These are phyloP conservation scores for Graphilbum fragrans DNA, from an alignment of 2,329 filamentous ascomycete genomes.

Conservation along the genomic window DNA sequence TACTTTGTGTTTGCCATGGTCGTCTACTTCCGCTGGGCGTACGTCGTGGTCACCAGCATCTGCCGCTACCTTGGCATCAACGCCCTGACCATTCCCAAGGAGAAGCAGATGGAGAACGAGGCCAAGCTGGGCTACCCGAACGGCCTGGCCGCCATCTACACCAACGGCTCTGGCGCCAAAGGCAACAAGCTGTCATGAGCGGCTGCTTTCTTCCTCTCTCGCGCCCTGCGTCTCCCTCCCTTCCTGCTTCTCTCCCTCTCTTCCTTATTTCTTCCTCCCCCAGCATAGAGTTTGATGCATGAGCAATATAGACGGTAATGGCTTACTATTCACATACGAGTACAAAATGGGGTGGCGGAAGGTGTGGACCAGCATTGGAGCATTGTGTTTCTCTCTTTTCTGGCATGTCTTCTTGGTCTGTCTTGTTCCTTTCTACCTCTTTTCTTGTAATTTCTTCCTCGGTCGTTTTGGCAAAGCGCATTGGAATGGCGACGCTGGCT, in stretches of 20 bases:
- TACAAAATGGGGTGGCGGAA: neutral
- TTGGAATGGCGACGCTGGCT: no score
- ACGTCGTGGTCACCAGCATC: constrained; percentile 80
- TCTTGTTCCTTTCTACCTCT: neutral
- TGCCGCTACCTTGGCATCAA: constrained; percentile 90
- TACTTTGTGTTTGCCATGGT: constrained; percentile 75
- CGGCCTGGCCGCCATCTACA: constrained; percentile 10
- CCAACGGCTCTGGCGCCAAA: constrained; percentile 14
- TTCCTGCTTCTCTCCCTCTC: neutral
- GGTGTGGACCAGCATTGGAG: neutral
- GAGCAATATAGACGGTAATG: neutral
- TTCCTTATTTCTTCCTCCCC: neutral
- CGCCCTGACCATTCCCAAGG: constrained; percentile 70
- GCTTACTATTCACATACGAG: neutral
- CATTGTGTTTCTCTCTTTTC: neutral
- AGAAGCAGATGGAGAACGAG: constrained; percentile 46
- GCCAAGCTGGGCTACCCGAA: constrained; percentile 20
- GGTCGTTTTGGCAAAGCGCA: neutral
- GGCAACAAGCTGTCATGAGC: constrained; percentile 16
- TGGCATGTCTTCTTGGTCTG: neutral
- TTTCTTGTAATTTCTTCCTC: neutral
- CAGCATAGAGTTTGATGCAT: no score
- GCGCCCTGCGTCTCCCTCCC: no score
- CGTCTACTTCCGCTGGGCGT: constrained; percentile 91
- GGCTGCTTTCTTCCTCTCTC: no score